Percentiles rank a stretch among this genome's conserved stretches.
phyloP scores from a whole-genome alignment of 2,329 filamentous ascomycete genomes.

The Ophiostoma triangulosporum region DNA sequence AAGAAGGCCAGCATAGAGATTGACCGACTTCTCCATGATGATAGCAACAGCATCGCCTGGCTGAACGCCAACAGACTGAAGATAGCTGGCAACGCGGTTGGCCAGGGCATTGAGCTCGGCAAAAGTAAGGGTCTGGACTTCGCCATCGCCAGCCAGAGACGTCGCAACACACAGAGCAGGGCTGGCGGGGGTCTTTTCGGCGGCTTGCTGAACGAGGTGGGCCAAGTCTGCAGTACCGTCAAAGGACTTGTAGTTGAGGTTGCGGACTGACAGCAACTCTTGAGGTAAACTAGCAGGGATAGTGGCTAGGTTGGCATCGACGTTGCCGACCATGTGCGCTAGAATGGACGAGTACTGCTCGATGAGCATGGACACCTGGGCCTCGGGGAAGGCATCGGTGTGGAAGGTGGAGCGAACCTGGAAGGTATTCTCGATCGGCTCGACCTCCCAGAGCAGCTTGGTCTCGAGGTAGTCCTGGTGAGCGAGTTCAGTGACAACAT shows the following conservation, averaged over 20 bases:
- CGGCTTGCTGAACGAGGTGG: slow-evolving; percentile 40
- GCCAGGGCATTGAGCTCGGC: slow-evolving; percentile 52
- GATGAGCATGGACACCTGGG: slow-evolving; percentile 43
- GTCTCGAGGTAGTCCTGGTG: slow-evolving; percentile 65
- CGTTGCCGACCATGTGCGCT: slow-evolving; percentile 18
- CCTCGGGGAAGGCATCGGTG: slow-evolving; percentile 32
- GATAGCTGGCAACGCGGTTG: slow-evolving; percentile 52
- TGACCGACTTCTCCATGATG: slow-evolving; percentile 73
- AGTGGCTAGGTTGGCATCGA: slow-evolving; percentile 16
- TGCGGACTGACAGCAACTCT: slow-evolving; percentile 34
- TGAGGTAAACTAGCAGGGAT: slow-evolving; percentile 19
- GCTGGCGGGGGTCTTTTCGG: slow-evolving; percentile 32
- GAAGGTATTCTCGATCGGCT: slow-evolving; percentile 39
- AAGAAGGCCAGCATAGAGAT: slow-evolving; percentile 70
- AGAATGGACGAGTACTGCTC: slow-evolving; percentile 45
- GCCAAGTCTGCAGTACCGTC: slow-evolving; percentile 31
- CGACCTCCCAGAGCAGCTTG: slow-evolving; percentile 60
- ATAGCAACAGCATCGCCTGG: slow-evolving; percentile 56
- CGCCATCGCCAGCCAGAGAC: slow-evolving; percentile 24
- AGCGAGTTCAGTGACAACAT: slow-evolving; percentile 37
- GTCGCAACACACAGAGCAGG: slow-evolving; percentile 52
- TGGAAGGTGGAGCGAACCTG: slow-evolving; percentile 33
- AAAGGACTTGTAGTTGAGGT: slow-evolving; percentile 24
- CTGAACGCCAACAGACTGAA: slow-evolving; percentile 37
- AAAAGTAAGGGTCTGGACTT: slow-evolving; percentile 42